Evolutionary conservation across 176 grass and related monocot genomes (phyloP), one percentile per base, ranked within the genome.

Genomic region (Miscanthus lutarioriparius): DNA sequence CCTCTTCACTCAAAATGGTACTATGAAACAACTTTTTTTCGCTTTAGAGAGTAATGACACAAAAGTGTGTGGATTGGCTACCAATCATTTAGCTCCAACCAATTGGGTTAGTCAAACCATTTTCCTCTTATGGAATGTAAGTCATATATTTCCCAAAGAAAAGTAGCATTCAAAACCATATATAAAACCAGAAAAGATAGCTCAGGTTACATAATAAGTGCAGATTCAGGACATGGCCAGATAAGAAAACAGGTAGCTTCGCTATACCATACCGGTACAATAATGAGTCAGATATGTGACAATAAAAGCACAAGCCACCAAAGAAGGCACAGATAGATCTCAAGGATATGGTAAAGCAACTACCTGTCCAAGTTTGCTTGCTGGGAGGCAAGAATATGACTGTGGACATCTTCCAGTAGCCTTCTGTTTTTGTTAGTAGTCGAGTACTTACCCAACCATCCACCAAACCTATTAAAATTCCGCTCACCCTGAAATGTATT

Each of bases 401-500:
- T 74, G 91, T 96, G 97, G 67, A 79, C 88, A 92, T 99, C 97
- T 74, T 94, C 97, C 86, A 99, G 74, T 78, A 99, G 93, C 75
- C 97, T 91, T 80, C 66, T 91, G 80, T 99, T 99, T 83, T 99
- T 99, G 83, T 91, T 92, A 48, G 73, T 94, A 12, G 97, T 96
- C 38, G 97, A 99, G 79, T 99, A 80, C 81, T 99, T 99, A 10
- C 97, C 97, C 74, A 99, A 85, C 97, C 97, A 99, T 83, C 97
- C 97, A 86, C 97, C 97, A 94, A 99, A 99, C 64, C 97, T 96
- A 89, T 99, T 99, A 64, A 92, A 99, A 36, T 99, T 99, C 10
- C 97, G 78, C 64, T 99, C 97, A 80, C 97, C 97, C 97, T 99
- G 88, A 70, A 59, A 82, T 28, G 26, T 7, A 87, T 80, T 84